Evolutionary conservation across 2,329 filamentous ascomycete species (phyloP).

Genomic region (Xylariaceae sp.): DNA sequence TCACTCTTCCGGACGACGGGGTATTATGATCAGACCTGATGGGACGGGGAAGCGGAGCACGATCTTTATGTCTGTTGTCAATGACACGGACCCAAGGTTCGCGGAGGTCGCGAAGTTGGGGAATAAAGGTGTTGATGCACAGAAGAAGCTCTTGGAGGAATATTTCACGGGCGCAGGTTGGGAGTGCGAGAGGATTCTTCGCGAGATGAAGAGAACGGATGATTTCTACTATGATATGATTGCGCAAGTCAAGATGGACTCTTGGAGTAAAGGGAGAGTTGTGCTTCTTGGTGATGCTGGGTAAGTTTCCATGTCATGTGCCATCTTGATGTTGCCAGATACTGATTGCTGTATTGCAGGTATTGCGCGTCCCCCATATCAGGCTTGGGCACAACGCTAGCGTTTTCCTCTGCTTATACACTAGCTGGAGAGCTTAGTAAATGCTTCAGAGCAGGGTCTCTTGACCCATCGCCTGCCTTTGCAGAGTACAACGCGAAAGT

Average conservation of each 20-base stretch:
- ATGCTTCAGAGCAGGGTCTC: not conserved
- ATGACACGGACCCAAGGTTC: not conserved
- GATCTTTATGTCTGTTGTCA: not conserved
- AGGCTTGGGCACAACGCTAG: slow-evolving; percentile 13
- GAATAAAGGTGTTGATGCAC: not conserved
- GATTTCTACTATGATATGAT: slow-evolving; percentile 14
- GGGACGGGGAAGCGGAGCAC: not conserved
- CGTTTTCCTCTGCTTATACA: slow-evolving; percentile 13
- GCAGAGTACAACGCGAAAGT: slow-evolving; percentile 8
- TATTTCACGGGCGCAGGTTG: slow-evolving; percentile 1
- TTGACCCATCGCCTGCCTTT: slow-evolving; percentile 9
- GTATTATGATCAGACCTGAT: not conserved
- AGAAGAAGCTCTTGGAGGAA: not conserved
- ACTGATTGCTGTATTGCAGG: not conserved
- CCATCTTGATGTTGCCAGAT: not conserved
- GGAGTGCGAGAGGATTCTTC: slow-evolving; percentile 9
- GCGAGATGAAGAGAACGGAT: slow-evolving; percentile 2
- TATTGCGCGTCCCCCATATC: not conserved
- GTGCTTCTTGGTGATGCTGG: slow-evolving; percentile 18
- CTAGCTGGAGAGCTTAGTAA: slow-evolving; percentile 15
- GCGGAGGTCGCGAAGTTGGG: not conserved
- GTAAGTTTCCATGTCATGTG: slow-evolving; percentile 1
- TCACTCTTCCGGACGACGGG: not conserved
- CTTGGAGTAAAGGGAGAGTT: slow-evolving; percentile 11
- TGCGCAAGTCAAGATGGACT: slow-evolving; percentile 14